Evolutionary conservation across 768 basidiomycete species (phyloP).

Genomic region (Brasilioporus rufonigricans): DNA sequence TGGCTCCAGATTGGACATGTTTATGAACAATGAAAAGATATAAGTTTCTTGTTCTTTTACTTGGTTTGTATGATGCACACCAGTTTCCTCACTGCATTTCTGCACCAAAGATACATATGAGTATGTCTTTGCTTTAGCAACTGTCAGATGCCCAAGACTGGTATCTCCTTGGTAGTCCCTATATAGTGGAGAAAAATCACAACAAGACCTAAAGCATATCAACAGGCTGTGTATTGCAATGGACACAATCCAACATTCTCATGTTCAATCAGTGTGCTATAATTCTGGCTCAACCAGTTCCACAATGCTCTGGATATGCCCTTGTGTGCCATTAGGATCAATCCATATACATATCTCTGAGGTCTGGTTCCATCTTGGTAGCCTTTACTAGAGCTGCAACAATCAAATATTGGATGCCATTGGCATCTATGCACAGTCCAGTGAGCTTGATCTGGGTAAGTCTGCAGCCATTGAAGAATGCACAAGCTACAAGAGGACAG

Average conservation of each 20-base stretch:
- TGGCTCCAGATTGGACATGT: conserved; percentile 99
- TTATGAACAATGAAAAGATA: conserved; percentile 96
- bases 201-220: conserved; percentile 99
- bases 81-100: conserved; percentile 54
- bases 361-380: conserved; percentile 86
- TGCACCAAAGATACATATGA: conserved; percentile 95
- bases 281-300: conserved; percentile 99
- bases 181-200: conserved; percentile 98
- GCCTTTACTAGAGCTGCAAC: conserved; percentile 96
- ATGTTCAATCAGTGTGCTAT: conserved; percentile 98
- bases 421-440: conserved; percentile 94
- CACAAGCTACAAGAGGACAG: conserved; percentile 69
- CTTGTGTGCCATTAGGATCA: conserved; percentile 97
- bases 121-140: conserved; percentile 92
- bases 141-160: conserved; percentile 96
- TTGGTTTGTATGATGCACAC: conserved; percentile 12
- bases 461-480: conserved; percentile 72
- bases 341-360: conserved; percentile 94
- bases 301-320: conserved; percentile 98
- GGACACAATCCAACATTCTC: conserved; percentile 99
- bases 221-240: conserved; percentile 98
- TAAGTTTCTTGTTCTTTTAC: conserved; percentile 36
- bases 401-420: conserved; percentile 99
- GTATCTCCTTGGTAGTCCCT: conserved; percentile 97
- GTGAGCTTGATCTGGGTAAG: conserved; percentile 93